Evolutionary conservation across 495 filamentous ascomycete species (phyloP), one percentile per base, ranked within the genome.

Genomic region (Cercophora sp.): DNA sequence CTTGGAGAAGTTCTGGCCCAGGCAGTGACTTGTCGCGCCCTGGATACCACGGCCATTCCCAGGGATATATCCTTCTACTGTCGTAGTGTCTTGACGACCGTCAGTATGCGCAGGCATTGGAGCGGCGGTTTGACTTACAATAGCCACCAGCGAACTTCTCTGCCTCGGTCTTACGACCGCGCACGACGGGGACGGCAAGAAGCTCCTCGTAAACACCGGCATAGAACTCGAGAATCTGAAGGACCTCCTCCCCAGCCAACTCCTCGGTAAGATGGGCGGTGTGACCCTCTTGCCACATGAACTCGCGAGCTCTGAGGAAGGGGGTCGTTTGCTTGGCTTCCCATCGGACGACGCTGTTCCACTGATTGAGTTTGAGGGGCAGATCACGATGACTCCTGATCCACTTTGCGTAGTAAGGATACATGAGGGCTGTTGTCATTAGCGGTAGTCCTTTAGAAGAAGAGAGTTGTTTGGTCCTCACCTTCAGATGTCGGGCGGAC

Each of bases 241-340:
- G 63, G 9, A 98, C 93, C 67, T 98, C 93, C 62, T 87, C 77
- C 15, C 78, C 83, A 27, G 93, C 91, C 40, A 76, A 77, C 47
- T 85, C 74, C 61, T 91, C 78, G 5, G 85, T 92, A 52, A 96
- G 67, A 70, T 96, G 91, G 9, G 93, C 93, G 13, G 93, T 98
- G 74, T 98, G 93, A 25, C 93, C 94, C 70, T 98, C 93, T 66
- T 98, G 94, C 93, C 93, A 98, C 39, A 96, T 73, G 71, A 98
- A 98, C 67, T 98, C 93, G 60, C 93, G 74, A 43, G 91, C 90
- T 54, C 93, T 76, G 19, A 98, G 74, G 77, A 98, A 96, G 5
- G 93, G 93, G 63, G 91, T 91, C 19, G 92, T 91, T 64, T 98
- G 87, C 75, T 97, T 96, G 65, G 95, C 95, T 72, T 98, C 93